Base-by-base conservation (phyloP, 805 yeast species). In the Maudiozyma serrabonitensis region DNA sequence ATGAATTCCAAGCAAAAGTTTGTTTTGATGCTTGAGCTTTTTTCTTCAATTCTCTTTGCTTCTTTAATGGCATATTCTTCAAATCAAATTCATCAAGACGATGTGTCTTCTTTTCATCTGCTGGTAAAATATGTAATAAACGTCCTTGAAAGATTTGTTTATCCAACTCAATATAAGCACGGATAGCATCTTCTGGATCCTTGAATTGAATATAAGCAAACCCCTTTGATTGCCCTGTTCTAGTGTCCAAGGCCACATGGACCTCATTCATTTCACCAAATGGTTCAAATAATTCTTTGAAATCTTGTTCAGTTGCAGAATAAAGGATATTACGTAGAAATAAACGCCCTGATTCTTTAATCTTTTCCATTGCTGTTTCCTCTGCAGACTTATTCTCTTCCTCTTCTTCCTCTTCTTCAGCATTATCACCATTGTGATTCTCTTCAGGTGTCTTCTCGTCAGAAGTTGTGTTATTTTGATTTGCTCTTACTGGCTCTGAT, bases 131-230 rank as follows among this genome's bases (percentile, higher is more conserved):
- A 67, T 93, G 99, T 46, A 93, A 68, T 46, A 93, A 74, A 58
- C 99, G 80, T 46, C 99, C 99, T 69, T 93, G 98, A 72, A 87
- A 91, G 63, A 87, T 84, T 60, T 85, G 84, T 60, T 87, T 89
- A 66, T 93, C 99, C 46, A 90, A 71, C 13, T 74, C 77, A 35
- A 75, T 66, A 63, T 74, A 90, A 0, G 98, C 98, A 28, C 69
- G 62, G 1, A 84, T 79, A 0, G 99, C 99, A 61, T 83, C 82
- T 9, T 76, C 75, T 9, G 83, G 73, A 53, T 78, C 72, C n/a
- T 66, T 69, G 61, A 84, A 93, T 62, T 82, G 80, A 12, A 89
- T 75, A 60, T 90, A 90, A 0, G 93, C 96, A 66, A 88, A 87
- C 0, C 99, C 99, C 67, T 93, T 93, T 1, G 96, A 84, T 57